Percentiles rank a stretch among this genome's conserved stretches.
phyloP scores from a whole-genome alignment of 495 filamentous ascomycete species.

The Letharia lupina region DNA sequence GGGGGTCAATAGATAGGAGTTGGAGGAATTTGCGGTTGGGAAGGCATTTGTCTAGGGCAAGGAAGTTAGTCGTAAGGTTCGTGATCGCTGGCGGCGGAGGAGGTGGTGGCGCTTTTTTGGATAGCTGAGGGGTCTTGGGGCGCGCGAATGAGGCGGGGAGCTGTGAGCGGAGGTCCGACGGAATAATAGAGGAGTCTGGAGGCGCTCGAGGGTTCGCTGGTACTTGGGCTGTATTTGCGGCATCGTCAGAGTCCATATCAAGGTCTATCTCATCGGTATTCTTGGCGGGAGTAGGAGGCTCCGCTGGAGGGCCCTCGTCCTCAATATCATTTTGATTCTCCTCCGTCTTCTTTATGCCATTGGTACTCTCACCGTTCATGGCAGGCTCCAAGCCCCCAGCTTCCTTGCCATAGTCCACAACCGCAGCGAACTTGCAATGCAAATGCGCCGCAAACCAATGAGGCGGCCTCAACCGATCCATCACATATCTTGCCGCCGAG shows the following conservation, averaged over 20 bases:
- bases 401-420: constrained; percentile 52
- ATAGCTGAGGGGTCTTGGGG: constrained; percentile 28
- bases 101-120: constrained; percentile 34
- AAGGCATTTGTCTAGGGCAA: constrained; percentile 84
- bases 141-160: constrained; percentile 57
- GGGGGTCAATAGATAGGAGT: constrained; percentile 51
- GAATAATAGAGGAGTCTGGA: constrained; percentile 27
- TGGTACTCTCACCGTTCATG: background rate
- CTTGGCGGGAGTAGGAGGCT: constrained; percentile 10
- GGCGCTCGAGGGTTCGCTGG: background rate
- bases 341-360: constrained; percentile 21
- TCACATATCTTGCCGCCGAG: constrained; percentile 62
- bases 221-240: constrained; percentile 6
- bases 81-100: constrained; percentile 45
- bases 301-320: constrained; percentile 16
- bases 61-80: constrained; percentile 72
- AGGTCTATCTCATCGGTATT: constrained; percentile 48
- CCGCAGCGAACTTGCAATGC: constrained; percentile 75
- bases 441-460: constrained; percentile 95
- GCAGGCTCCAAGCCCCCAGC: background rate
- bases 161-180: constrained; percentile 54
- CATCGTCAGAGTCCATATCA: constrained; percentile 40
- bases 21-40: constrained; percentile 74
- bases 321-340: constrained; percentile 30
- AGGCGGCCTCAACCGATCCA: constrained; percentile 69